phyloP scores from a whole-genome alignment of 305 asterid genomes.

The Ilex paraguariensis region DNA sequence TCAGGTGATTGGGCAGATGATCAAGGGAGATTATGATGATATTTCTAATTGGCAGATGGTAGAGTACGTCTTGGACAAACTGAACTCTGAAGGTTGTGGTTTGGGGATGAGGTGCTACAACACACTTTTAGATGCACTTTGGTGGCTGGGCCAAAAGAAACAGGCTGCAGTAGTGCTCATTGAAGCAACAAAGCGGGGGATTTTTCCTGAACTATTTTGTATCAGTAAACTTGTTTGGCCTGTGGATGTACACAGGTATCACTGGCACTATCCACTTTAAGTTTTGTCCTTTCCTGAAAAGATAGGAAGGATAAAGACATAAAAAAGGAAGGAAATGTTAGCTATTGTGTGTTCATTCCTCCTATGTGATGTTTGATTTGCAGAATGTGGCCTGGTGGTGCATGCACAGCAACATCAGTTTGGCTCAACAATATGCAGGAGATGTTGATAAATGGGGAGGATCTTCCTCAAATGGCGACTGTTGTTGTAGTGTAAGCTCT shows the following conservation, averaged over 20 bases:
- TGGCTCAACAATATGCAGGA: constrained; percentile 79
- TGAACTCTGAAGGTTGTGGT: constrained; percentile 86
- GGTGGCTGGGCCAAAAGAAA: constrained; percentile 95
- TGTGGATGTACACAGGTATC: constrained; percentile 92
- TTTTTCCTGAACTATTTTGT: constrained; percentile 81
- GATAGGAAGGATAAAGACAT: not conserved
- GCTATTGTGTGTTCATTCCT: constrained; percentile 13
- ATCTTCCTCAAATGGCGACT: constrained; percentile 74
- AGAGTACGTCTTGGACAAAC: constrained; percentile 88
- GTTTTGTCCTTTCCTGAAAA: not conserved
- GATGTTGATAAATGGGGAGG: constrained; percentile 46
- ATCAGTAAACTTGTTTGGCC: constrained; percentile 78
- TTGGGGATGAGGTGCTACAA: constrained; percentile 78
- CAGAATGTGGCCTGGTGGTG: constrained; percentile 98
- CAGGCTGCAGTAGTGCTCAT: constrained; percentile 86
- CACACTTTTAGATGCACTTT: constrained; percentile 85
- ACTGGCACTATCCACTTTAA: constrained; percentile 8
- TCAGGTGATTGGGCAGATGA: constrained; percentile 93
- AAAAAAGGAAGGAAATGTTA: no score
- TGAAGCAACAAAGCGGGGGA: constrained; percentile 89
- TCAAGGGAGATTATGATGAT: constrained; percentile 83
- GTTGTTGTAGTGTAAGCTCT: constrained; percentile 81
- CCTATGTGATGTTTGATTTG: constrained; percentile 17
- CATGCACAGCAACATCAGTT: constrained; percentile 78
- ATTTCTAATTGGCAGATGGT: constrained; percentile 92